phyloP scores from a whole-genome alignment of 192 early-diverging fungal species.

The Chytriomyces confervae region DNA sequence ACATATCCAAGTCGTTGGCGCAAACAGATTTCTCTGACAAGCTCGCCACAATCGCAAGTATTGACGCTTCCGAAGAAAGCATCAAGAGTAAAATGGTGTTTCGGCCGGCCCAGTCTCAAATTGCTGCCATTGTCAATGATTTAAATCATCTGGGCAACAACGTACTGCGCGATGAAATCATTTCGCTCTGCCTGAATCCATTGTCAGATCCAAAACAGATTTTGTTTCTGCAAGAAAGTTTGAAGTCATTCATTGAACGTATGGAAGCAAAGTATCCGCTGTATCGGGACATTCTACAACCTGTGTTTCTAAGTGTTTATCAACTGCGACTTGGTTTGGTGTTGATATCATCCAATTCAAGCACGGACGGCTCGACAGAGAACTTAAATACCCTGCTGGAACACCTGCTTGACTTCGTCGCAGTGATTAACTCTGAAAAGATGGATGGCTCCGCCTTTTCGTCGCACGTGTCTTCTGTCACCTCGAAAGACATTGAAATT shows the following conservation, averaged over 20 bases:
- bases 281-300: slow-evolving; percentile 79
- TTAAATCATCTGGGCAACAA: slow-evolving; percentile 61
- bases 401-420: slow-evolving; percentile 15
- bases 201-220: slow-evolving; percentile 61
- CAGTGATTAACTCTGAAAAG: slow-evolving; percentile 8
- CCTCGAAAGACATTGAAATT: slow-evolving; percentile 26
- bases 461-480: slow-evolving; percentile 1
- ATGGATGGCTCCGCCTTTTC: slow-evolving; percentile 4
- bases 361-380: not conserved
- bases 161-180: slow-evolving; percentile 52
- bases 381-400: slow-evolving; percentile 8
- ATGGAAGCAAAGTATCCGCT: slow-evolving; percentile 70
- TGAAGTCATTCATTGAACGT: slow-evolving; percentile 66
- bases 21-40: not conserved
- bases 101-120: slow-evolving; percentile 68
- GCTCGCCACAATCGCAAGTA: not conserved
- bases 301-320: slow-evolving; percentile 69
- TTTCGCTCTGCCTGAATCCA: slow-evolving; percentile 53
- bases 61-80: not conserved
- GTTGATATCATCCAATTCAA: slow-evolving; percentile 44
- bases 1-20: slow-evolving; percentile 12
- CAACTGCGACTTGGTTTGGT: slow-evolving; percentile 80
- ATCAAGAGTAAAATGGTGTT: slow-evolving; percentile 52
- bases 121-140: slow-evolving; percentile 71
- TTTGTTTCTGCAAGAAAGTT: slow-evolving; percentile 70